phyloP scores from a whole-genome alignment of 495 filamentous ascomycete species.

The Penicillium arizonense region DNA sequence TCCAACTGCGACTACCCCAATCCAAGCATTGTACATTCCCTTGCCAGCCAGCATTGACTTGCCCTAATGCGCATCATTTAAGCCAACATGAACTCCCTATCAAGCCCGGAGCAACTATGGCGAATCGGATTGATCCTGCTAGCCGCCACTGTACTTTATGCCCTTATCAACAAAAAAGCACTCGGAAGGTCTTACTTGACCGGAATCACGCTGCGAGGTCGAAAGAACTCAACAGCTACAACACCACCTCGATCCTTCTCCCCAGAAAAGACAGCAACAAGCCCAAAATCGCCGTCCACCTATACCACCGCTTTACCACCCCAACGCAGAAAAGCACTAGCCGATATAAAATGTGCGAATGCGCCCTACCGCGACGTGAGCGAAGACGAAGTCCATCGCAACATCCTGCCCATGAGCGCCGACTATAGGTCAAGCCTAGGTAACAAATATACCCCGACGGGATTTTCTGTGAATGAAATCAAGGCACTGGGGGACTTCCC shows the following conservation, averaged over 20 bases:
- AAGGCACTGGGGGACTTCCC: conserved; percentile 77
- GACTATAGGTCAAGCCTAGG: conserved; percentile 40
- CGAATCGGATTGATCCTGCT: conserved; percentile 22
- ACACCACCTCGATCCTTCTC: conserved; percentile 60
- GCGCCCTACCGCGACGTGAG: conserved; percentile 24
- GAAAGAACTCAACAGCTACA: conserved; percentile 38
- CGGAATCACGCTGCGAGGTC: conserved; percentile 26
- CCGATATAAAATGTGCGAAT: conserved; percentile 19
- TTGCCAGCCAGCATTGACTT: not conserved
- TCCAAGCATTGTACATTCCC: not conserved
- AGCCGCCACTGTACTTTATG: conserved; percentile 21
- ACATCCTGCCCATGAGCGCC: conserved; percentile 42
- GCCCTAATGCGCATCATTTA: conserved; percentile 11
- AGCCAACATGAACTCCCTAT: conserved; percentile 11
- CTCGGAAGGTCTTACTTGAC: conserved; percentile 11
- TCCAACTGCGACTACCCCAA: not conserved
- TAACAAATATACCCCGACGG: conserved; percentile 53
- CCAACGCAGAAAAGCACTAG: conserved; percentile 51
- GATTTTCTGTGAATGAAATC: conserved; percentile 68
- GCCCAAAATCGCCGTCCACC: conserved; percentile 24
- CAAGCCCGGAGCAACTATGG: conserved; percentile 20
- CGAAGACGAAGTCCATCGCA: conserved; percentile 31
- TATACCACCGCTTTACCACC: conserved; percentile 56
- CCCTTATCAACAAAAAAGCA: conserved; percentile 8
- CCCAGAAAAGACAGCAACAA: conserved; percentile 41